phyloP scores from a whole-genome alignment of 768 basidiomycete genomes.

The Leucocoprinus birnbaumii region DNA sequence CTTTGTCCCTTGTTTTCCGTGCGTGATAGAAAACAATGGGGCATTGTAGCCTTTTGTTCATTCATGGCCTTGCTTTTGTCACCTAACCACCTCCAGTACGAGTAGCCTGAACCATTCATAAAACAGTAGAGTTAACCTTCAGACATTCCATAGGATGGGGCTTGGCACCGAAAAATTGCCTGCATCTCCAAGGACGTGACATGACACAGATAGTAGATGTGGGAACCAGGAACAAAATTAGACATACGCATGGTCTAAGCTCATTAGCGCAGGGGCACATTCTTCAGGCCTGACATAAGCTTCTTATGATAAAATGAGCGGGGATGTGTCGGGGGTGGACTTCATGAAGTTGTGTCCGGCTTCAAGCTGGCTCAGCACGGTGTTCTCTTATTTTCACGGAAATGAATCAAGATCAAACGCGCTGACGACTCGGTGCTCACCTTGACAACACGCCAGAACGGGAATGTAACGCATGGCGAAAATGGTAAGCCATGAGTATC shows the following conservation, averaged over 20 bases:
- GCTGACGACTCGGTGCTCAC: not conserved
- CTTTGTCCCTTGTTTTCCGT: not conserved
- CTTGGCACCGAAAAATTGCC: not conserved
- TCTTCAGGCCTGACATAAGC: too few relatives aligned
- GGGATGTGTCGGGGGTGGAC: not conserved
- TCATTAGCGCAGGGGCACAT: not conserved
- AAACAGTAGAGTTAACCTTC: not conserved
- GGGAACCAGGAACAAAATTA: not conserved
- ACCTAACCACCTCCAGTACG: too few relatives aligned
- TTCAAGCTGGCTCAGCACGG: not conserved
- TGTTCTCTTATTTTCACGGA: too few relatives aligned
- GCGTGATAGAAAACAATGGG: constrained; percentile 5
- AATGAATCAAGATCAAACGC: too few relatives aligned
- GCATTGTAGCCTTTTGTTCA: not conserved
- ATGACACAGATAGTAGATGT: not conserved
- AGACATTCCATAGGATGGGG: not conserved
- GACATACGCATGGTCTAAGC: not conserved
- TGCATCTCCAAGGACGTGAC: not conserved
- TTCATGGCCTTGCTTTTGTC: not conserved
- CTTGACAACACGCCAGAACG: constrained; percentile 4
- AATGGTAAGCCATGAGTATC: not conserved
- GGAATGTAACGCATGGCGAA: not conserved
- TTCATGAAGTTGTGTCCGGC: constrained; percentile 1
- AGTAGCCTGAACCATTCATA: too few relatives aligned
- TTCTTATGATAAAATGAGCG: not conserved